Conservation (phyloP, 2,329 filamentous ascomycete genomes). For the Claviceps lovelessii region DNA sequence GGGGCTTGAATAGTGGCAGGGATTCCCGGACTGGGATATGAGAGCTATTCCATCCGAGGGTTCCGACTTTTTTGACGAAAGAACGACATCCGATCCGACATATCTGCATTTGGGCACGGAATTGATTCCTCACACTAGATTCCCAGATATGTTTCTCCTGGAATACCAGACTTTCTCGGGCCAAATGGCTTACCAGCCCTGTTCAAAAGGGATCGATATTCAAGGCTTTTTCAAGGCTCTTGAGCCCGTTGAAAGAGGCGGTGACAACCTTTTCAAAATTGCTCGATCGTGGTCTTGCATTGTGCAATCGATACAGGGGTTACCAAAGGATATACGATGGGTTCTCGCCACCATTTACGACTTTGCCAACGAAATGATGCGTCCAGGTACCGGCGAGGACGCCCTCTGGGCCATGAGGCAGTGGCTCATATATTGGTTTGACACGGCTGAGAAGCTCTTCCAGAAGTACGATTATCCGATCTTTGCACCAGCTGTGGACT, state of each 20-base stretch:
- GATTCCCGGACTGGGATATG: neutral
- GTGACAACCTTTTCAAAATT: conserved; percentile 14
- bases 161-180: conserved; percentile 15
- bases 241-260: conserved; percentile 8
- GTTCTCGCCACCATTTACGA: conserved; percentile 18
- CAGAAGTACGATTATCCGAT: conserved; percentile 5
- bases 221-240: conserved; percentile 12
- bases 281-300: conserved; percentile 20
- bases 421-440: conserved; percentile 18
- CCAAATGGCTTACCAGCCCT: conserved; percentile 17
- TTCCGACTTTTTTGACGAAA: conserved; percentile 5
- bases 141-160: conserved; percentile 12
- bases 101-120: conserved; percentile 10
- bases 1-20: neutral
- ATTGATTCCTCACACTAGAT: conserved; percentile 12
- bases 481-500: conserved; percentile 12
- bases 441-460: conserved; percentile 14
- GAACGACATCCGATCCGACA: conserved; percentile 12
- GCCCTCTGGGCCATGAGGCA: conserved; percentile 12
- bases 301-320: conserved; percentile 9
- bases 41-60: neutral
- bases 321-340: conserved; percentile 19
- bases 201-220: conserved; percentile 10
- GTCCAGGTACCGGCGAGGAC: conserved; percentile 5
- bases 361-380: conserved; percentile 17